Base-by-base conservation (phyloP, 345 rosid species). In the Viola odorata region DNA sequence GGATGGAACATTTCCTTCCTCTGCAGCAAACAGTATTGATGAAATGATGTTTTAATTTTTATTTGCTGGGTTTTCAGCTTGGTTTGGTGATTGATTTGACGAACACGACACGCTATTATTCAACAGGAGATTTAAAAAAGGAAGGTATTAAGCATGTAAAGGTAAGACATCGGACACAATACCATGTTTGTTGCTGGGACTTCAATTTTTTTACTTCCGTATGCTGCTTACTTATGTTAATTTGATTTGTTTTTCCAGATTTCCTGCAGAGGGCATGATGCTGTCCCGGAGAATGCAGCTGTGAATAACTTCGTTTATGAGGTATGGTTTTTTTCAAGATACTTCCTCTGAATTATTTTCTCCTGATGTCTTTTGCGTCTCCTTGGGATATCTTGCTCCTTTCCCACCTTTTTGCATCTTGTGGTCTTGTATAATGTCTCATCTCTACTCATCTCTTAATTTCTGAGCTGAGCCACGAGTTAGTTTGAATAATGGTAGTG, bases 21-120 rank as follows among this genome's bases (percentile, higher is more conserved):
- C 32, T 23, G 32, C 32, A 23, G 32, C 32, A 23, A 23, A 23
- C 32, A 0, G 32, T 23, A 23, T 23, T 23, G 32, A 23, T 23
- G 32, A 23, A 23, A 23, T 23, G 32, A 23, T 23, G 32, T 23
- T 23, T 23, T 23, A 23, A 55, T 15, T 67, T 51, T n/a, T 12
- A 38, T 60, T 61, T 12, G 14, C 58, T 51, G 48, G 55, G 57
- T 60, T 69, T 68, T 41, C 88, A 95, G 99, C 88, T 95, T 74
- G 99, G 96, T 67, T 77, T 95, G 65, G 99, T 95, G 74, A 91
- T 95, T 64, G 99, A 95, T 85, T 80, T 95, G 81, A 95, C 99
- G 53, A 95, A 95, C 81, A 91, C 99, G 47, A 71, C 77, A 38
- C 95, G 95, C 49, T 91, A 95, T 81, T 95, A 95, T 78, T 70